Conservation (phyloP, 208 protist species). For the Herpetomonas tarakana region DNA sequence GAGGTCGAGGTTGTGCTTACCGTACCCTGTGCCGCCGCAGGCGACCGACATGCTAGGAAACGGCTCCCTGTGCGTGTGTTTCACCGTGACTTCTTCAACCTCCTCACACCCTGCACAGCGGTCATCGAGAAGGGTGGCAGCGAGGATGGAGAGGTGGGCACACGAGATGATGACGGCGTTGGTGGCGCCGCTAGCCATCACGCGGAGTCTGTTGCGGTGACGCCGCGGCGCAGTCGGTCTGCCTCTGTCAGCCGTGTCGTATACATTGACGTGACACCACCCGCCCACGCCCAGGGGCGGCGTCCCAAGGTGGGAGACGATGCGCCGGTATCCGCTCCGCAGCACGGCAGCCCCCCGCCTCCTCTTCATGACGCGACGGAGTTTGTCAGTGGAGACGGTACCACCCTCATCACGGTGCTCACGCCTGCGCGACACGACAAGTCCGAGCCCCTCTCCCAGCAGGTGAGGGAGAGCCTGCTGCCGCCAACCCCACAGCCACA, state of each 20-base stretch:
- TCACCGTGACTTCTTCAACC: slow-evolving; percentile 5
- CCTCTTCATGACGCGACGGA: too few relatives aligned
- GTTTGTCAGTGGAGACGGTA: background rate
- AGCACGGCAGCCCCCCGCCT: too few relatives aligned
- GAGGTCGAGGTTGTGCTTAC: background rate
- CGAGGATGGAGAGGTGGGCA: background rate
- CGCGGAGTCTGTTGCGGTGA: too few relatives aligned
- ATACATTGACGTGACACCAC: background rate
- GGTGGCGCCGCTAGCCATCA: too few relatives aligned
- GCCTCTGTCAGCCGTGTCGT: too few relatives aligned
- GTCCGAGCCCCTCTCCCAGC: slow-evolving; percentile 12
- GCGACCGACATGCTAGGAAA: background rate
- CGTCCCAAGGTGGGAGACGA: too few relatives aligned
- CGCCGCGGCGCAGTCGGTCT: too few relatives aligned
- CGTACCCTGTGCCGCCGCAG: too few relatives aligned
- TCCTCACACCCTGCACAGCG: too few relatives aligned
- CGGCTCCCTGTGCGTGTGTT: background rate
- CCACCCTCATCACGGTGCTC: slow-evolving; percentile 1
- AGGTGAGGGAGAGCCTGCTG: slow-evolving; percentile 11
- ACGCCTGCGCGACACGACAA: background rate
- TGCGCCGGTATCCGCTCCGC: background rate
- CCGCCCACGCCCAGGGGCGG: too few relatives aligned
- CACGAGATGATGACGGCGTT: background rate
- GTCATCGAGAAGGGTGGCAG: background rate
- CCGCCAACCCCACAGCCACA: too few relatives aligned